Conservation (phyloP, 768 basidiomycete species). For the Tylopilus intermedius region DNA sequence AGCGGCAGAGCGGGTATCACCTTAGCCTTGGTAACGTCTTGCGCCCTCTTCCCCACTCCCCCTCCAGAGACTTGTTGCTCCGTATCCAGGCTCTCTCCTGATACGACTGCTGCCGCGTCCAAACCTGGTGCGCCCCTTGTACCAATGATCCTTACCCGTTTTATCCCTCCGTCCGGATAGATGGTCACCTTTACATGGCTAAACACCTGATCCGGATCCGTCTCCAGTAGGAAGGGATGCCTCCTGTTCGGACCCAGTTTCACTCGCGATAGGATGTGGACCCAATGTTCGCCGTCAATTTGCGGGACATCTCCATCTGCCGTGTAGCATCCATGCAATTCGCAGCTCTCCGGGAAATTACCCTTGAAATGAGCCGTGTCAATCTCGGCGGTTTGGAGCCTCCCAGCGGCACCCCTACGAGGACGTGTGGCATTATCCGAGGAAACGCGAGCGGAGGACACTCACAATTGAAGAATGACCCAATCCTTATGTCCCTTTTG, state of each 20-base stretch:
- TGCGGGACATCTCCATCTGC: slow-evolving; percentile 33
- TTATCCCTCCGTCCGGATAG: slow-evolving; percentile 92
- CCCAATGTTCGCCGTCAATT: slow-evolving; percentile 52
- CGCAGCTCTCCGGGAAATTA: slow-evolving; percentile 88
- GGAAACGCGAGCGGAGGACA: slow-evolving; percentile 9
- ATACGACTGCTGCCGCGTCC: slow-evolving; percentile 7
- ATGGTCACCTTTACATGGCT: slow-evolving; percentile 88
- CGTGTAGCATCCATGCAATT: slow-evolving; percentile 56
- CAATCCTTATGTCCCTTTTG: slow-evolving; percentile 81
- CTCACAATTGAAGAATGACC: slow-evolving; percentile 82
- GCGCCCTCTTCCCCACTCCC: not conserved
- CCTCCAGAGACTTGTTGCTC: not conserved
- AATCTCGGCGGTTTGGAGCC: slow-evolving; percentile 74
- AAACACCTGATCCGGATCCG: slow-evolving; percentile 51
- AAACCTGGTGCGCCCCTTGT: slow-evolving; percentile 36
- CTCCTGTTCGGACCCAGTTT: slow-evolving; percentile 86
- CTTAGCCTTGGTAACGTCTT: slow-evolving; percentile 14
- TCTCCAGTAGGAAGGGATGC: slow-evolving; percentile 83
- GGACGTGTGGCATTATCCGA: not conserved
- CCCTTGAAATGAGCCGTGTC: slow-evolving; percentile 96
- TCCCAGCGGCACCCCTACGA: slow-evolving; percentile 67
- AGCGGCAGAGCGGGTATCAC: slow-evolving; percentile 59
- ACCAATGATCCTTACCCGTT: slow-evolving; percentile 83
- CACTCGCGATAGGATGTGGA: slow-evolving; percentile 63
- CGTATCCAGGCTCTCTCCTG: slow-evolving; percentile 4